phyloP scores from a whole-genome alignment of 2,329 filamentous ascomycete species.

The Colletotrichum salicis region DNA sequence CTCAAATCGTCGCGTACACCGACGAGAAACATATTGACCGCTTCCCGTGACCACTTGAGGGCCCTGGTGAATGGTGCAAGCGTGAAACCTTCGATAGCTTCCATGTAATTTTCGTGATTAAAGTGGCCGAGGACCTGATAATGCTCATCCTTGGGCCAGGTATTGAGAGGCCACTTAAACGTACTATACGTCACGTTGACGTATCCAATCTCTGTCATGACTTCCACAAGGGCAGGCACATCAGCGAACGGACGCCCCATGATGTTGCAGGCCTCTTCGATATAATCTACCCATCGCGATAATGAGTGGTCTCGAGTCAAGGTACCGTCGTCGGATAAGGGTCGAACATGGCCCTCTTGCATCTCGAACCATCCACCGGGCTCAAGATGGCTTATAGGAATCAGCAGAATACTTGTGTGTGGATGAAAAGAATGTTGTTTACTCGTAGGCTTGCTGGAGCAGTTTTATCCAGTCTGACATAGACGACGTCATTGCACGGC shows the following conservation, averaged over 20 bases:
- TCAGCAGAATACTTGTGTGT: background rate
- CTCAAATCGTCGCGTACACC: slow-evolving; percentile 41
- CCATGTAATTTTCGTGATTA: slow-evolving; percentile 35
- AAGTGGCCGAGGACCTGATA: slow-evolving; percentile 58
- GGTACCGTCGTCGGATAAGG: slow-evolving; percentile 54
- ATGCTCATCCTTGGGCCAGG: slow-evolving; percentile 61
- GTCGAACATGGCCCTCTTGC: slow-evolving; percentile 52
- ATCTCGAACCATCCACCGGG: slow-evolving; percentile 57
- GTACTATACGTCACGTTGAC: slow-evolving; percentile 58
- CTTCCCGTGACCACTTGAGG: slow-evolving; percentile 39
- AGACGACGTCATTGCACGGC: slow-evolving; percentile 60
- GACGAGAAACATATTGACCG: slow-evolving; percentile 40
- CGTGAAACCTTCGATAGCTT: slow-evolving; percentile 42
- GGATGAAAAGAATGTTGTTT: background rate
- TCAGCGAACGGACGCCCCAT: slow-evolving; percentile 50
- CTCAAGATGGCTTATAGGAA: slow-evolving; percentile 38
- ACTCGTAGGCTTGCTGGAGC: slow-evolving; percentile 55
- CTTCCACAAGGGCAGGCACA: slow-evolving; percentile 49
- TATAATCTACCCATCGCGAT: slow-evolving; percentile 44
- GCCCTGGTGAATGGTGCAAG: slow-evolving; percentile 44
- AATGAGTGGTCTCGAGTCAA: slow-evolving; percentile 38
- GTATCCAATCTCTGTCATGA: slow-evolving; percentile 64
- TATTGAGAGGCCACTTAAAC: slow-evolving; percentile 60
- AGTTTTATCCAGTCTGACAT: slow-evolving; percentile 61
- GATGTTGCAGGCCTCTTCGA: slow-evolving; percentile 44